Evolutionary conservation across 129 eudicot species (phyloP), one percentile per base, ranked within the genome.

Genomic region (Solidago caesia): DNA sequence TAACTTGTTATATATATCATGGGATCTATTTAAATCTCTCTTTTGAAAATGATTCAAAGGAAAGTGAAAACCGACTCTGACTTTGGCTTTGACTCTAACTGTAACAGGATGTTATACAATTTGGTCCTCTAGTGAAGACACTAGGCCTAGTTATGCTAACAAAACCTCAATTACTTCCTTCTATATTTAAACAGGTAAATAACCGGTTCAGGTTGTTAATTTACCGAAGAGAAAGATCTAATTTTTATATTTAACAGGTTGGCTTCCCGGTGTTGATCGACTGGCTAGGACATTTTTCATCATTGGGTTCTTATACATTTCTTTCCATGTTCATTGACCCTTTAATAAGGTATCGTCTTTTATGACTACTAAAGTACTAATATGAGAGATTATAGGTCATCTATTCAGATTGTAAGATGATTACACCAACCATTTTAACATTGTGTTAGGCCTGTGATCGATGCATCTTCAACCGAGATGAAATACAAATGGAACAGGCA

Each of bases 111-210:
- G 97, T 95, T 15, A 91, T 95, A 75, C 99, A 95, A 75, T 95
- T 95, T 72, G 96, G 97, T 64, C 99, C 99, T 52, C 97, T 95
- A 5, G 94, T 95, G 75, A 91, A 95, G 89, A 91, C 97, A 27
- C 69, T 95, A 71, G 97, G 97, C 75, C 75, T 91, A 4, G 97
- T 95, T 63, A 91, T 91, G 99, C 63, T 95, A 67, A 88, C 85
- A 60, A 87, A 82, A 60, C 99, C 99, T 85, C 91, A 83, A 74
- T 84, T 91, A 21, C 68, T 95, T 71, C 99, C 99, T 52, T 89
- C 99, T 45, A 95, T 91, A 76, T 88, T 95, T 64, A 87, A 89
- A 65, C 96, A 95, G 96, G 99, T 95, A 84, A 70, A 11, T 49
- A 42, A 21, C 68, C n/a, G 12, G 16, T 8, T 70, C 33, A 65